Evolutionary conservation across 352 stramenopile genomes (phyloP).

Genomic region (Phytophthora ohioensis): DNA sequence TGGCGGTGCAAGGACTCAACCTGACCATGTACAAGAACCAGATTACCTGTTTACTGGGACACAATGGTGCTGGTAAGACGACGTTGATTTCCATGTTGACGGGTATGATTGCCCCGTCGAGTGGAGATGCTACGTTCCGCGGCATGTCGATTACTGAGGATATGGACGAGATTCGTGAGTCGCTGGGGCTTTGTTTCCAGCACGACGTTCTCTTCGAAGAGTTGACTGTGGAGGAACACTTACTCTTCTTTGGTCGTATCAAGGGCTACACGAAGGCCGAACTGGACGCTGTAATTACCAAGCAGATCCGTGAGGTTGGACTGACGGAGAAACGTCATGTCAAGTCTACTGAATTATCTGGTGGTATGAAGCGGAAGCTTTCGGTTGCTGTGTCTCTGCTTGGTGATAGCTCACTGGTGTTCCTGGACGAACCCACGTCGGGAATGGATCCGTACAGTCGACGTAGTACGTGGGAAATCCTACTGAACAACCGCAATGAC

Average conservation of each 20-base stretch:
- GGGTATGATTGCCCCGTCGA: constrained; percentile 69
- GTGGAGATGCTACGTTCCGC: constrained; percentile 71
- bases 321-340: constrained; percentile 68
- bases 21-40: constrained; percentile 92
- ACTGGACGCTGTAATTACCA: constrained; percentile 42
- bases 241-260: constrained; percentile 75
- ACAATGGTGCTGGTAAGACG: constrained; percentile 94
- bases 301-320: constrained; percentile 67
- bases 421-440: constrained; percentile 93
- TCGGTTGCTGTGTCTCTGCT: constrained; percentile 92
- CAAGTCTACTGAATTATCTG: constrained; percentile 69
- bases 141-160: constrained; percentile 80
- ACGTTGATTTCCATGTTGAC: constrained; percentile 94
- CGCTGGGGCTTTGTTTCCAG: constrained; percentile 85
- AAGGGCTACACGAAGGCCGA: constrained; percentile 59
- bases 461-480: constrained; percentile 93
- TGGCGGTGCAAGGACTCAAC: constrained; percentile 84
- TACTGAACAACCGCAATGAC: constrained; percentile 65
- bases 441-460: constrained; percentile 97
- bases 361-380: constrained; percentile 93
- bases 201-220: constrained; percentile 85
- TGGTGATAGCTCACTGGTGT: constrained; percentile 84
- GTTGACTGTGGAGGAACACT: constrained; percentile 78
- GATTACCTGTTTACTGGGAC: constrained; percentile 92
- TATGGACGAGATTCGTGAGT: constrained; percentile 75